A percentile compares a stretch with the other conserved stretches of the same genome.
phyloP scores from a whole-genome alignment of 495 filamentous ascomycete genomes.

The Aspergillus diversus region DNA sequence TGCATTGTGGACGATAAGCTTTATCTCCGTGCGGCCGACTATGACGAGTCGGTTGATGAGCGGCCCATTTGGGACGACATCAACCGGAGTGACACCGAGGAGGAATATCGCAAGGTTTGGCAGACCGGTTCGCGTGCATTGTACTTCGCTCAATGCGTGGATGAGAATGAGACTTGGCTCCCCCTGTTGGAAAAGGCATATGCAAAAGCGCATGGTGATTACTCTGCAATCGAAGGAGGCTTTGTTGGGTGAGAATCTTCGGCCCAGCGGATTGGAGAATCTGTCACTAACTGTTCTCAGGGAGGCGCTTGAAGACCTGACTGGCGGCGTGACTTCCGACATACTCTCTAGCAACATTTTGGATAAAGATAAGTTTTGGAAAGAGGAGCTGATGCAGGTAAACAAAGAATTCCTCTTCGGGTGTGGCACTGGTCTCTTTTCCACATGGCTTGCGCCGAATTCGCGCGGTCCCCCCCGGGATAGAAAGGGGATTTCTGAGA shows the following conservation, averaged over 20 bases:
- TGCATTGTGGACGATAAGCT: constrained; percentile 88
- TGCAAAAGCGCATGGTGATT: constrained; percentile 93
- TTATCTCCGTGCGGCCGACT: constrained; percentile 81
- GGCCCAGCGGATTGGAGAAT: neutral
- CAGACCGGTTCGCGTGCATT: constrained; percentile 79
- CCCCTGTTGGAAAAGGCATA: constrained; percentile 95
- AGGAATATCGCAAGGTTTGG: constrained; percentile 74
- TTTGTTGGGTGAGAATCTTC: constrained; percentile 63
- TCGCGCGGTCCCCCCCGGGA: constrained; percentile 44
- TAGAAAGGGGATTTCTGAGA: constrained; percentile 75
- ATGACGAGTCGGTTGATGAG: constrained; percentile 71
- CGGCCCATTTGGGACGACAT: constrained; percentile 72
- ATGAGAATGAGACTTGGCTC: constrained; percentile 91
- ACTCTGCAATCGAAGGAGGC: constrained; percentile 79
- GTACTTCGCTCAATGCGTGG: constrained; percentile 84
- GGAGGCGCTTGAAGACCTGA: constrained; percentile 91
- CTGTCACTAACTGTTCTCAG: constrained; percentile 35
- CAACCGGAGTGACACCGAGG: constrained; percentile 71
- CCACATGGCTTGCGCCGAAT: constrained; percentile 52
- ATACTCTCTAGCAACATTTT: constrained; percentile 81
- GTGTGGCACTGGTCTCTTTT: constrained; percentile 70
- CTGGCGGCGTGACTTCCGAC: constrained; percentile 86
- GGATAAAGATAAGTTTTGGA: constrained; percentile 89
- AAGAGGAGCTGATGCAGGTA: constrained; percentile 78
- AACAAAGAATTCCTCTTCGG: constrained; percentile 90